A percentile compares a stretch with the other conserved stretches of the same genome.
phyloP scores from a whole-genome alignment of 805 yeast species.

The Hanseniaspora guilliermondii region DNA sequence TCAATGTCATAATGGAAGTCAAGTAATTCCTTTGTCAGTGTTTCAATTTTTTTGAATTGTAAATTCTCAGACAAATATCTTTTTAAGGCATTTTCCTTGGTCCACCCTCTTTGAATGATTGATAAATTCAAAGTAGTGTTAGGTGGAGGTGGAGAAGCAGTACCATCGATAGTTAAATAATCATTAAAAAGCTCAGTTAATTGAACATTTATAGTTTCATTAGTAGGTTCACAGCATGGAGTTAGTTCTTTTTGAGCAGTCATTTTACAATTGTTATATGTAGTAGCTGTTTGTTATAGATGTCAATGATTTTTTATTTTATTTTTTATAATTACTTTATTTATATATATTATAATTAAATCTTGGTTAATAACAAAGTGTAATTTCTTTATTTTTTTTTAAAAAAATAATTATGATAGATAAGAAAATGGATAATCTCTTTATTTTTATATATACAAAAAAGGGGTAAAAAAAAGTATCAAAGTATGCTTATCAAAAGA shows the following conservation, averaged over 20 bases:
- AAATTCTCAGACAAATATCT: slow-evolving; percentile 8
- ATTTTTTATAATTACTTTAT: neutral
- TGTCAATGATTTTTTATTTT: neutral
- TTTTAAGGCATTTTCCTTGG: neutral
- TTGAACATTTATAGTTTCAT: slow-evolving; percentile 1
- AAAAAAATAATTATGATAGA: no score
- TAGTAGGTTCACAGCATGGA: slow-evolving; percentile 4
- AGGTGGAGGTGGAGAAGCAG: slow-evolving; percentile 13
- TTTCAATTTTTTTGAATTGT: slow-evolving; percentile 12
- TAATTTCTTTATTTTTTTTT: no score
- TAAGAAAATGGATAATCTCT: no score
- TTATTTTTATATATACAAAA: no score
- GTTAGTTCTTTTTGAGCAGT: slow-evolving; percentile 3
- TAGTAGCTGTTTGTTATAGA: neutral
- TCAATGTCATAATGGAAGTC: slow-evolving; percentile 25
- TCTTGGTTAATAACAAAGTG: no score
- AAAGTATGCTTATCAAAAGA: no score
- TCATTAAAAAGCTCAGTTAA: slow-evolving; percentile 8
- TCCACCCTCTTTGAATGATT: neutral
- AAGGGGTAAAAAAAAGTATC: no score
- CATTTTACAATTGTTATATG: neutral
- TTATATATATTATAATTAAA: no score
- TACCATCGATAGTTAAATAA: slow-evolving; percentile 6
- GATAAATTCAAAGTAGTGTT: neutral
- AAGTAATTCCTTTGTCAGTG: slow-evolving; percentile 11